Conservation (phyloP, 495 filamentous ascomycete species). For the Talaromyces nanjingensis region DNA sequence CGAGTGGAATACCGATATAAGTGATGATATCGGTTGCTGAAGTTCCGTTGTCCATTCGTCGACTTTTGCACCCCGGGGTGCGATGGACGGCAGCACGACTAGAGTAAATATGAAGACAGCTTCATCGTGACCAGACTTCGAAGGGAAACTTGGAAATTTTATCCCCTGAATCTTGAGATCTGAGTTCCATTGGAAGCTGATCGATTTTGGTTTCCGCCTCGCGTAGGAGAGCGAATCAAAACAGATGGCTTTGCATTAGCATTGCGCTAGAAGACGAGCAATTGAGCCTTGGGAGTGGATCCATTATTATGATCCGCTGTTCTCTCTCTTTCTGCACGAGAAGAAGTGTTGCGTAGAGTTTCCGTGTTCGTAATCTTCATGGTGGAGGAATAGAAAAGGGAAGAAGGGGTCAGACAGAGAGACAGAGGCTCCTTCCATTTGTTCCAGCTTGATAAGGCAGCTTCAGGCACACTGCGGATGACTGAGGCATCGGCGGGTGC, state of each 20-base stretch:
- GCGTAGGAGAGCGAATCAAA: slow-evolving; percentile 4
- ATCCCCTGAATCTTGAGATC: neutral
- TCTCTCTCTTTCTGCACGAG: neutral
- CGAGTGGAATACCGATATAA: slow-evolving; percentile 57
- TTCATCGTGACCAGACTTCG: neutral
- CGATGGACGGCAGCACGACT: neutral
- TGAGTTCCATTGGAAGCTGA: neutral
- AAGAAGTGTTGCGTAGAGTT: neutral
- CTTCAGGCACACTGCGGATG: neutral
- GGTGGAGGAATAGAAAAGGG: neutral
- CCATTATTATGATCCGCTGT: neutral
- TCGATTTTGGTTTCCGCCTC: neutral
- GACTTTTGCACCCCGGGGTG: neutral
- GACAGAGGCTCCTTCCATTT: neutral
- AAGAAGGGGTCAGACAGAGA: neutral
- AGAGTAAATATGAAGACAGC: neutral
- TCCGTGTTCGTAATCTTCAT: neutral
- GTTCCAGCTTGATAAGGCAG: neutral
- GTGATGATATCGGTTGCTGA: slow-evolving; percentile 37
- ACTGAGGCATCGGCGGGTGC: neutral
- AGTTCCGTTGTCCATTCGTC: slow-evolving; percentile 9
- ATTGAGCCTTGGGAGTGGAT: neutral
- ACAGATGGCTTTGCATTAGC: neutral
- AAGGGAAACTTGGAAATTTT: neutral
- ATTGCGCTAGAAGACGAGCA: neutral